Conservation (phyloP, 2,329 filamentous ascomycete genomes). For the Trichothecium sympodiale region DNA sequence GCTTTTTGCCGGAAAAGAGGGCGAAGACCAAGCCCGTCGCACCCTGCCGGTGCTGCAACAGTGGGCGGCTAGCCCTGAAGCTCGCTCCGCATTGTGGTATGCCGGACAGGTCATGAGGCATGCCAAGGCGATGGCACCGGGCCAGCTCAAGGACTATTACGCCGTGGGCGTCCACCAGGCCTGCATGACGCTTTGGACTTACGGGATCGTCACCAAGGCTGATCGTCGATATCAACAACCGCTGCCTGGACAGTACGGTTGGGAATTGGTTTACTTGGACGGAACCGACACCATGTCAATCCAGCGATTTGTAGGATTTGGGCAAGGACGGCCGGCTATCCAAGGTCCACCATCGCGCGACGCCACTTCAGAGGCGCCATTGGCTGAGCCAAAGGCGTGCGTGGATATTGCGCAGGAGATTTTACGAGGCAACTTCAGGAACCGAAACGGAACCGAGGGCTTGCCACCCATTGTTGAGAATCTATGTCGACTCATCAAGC, state of each 20-base stretch:
- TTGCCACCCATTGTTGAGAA: constrained; percentile 57
- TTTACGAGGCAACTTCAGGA: constrained; percentile 40
- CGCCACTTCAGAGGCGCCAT: constrained; percentile 22
- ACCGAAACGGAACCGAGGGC: constrained; percentile 24
- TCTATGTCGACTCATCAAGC: constrained; percentile 50
- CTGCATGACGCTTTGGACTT: constrained; percentile 57
- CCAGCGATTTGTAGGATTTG: constrained; percentile 45
- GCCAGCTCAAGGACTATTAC: constrained; percentile 52
- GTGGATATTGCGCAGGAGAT: constrained; percentile 49
- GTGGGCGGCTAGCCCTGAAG: constrained; percentile 44
- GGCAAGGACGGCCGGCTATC: constrained; percentile 42
- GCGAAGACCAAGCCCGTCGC: constrained; percentile 51
- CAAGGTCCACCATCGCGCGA: constrained; percentile 20
- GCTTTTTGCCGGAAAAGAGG: constrained; percentile 56
- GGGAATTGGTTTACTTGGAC: constrained; percentile 41
- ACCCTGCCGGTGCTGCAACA: constrained; percentile 47
- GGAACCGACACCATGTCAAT: constrained; percentile 39
- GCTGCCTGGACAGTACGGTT: constrained; percentile 18
- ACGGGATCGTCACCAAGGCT: constrained; percentile 46
- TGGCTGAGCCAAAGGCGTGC: constrained; percentile 46
- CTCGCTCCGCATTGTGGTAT: constrained; percentile 53
- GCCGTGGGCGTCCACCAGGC: constrained; percentile 61
- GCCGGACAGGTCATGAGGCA: constrained; percentile 56
- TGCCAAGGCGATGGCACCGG: constrained; percentile 41
- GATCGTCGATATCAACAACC: constrained; percentile 15